Percentiles rank a stretch among this genome's conserved stretches.
Conservation (phyloP, 2,329 filamentous ascomycete genomes). For the Fusarium piperis region DNA sequence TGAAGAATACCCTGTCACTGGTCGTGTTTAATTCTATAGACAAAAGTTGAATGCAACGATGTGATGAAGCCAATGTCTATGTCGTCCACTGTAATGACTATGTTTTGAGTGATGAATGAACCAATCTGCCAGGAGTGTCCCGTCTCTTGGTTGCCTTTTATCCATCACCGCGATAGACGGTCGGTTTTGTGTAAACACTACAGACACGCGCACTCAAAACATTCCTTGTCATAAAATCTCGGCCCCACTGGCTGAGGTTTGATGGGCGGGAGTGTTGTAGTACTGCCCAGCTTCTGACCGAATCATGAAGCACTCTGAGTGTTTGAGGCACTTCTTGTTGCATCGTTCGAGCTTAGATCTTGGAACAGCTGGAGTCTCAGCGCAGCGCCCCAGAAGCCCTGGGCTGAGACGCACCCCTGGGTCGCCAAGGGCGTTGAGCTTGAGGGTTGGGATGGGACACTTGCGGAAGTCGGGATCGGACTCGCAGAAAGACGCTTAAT, state of each 20-base stretch:
- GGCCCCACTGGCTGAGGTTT: neutral
- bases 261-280: neutral
- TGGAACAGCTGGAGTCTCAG: neutral
- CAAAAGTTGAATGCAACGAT: slow-evolving; percentile 40
- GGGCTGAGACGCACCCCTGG: neutral
- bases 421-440: neutral
- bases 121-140: neutral
- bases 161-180: too few relatives aligned
- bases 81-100: neutral
- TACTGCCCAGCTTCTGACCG: neutral
- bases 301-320: neutral
- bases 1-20: slow-evolving; percentile 10
- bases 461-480: neutral
- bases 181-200: neutral
- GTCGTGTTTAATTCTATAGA: slow-evolving; percentile 18
- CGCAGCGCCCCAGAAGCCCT: neutral
- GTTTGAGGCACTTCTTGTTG: neutral
- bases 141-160: too few relatives aligned
- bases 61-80: slow-evolving; percentile 18
- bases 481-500: neutral
- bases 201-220: neutral
- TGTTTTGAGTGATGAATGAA: neutral
- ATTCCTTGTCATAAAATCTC: neutral
- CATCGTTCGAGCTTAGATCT: neutral
- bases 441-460: neutral